Evolutionary conservation across 2,329 filamentous ascomycete species (phyloP), one percentile per base, ranked within the genome.

Genomic region (Aspergillus fumigatus): DNA sequence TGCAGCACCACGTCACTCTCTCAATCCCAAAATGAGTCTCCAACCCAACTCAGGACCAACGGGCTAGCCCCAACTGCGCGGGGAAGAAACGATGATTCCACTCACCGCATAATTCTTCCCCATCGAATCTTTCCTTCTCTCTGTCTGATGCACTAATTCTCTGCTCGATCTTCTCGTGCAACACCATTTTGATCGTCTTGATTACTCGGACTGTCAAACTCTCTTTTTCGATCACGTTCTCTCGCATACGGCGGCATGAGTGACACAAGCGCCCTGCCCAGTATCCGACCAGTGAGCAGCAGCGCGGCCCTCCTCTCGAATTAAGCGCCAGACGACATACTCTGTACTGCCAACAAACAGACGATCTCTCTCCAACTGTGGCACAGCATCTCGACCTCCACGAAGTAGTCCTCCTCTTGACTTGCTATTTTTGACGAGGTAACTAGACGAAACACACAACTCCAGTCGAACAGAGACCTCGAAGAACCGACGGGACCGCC

Each of bases 301-400:
- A 25, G 45, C 65, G 50, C 55, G 59, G 48, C 58, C 47, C 59
- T 60, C 48, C 7, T 47, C 27, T 43, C 27, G 55, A 53, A 52
- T 60, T 69, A 72, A 70, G 70, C 70, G 70, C 70, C 67, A 69
- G 64, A 64, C 67, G 63, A 59, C 57, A 25, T 49, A 38, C n/a
- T n/a, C n/a, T n/a, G n/a, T n/a, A n/a, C 26, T 41, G 43, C 40
- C 48, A 51, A 45, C 41, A 45, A 7, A 23, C 19, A 45, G 8
- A 45, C 19, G 43, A 45, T 25, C 21, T 23, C 27, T 8, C 23
- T 19, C 38, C 55, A 32, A 47, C 50, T 38, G 57, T 58, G 48
- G 49, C 51, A 54, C 48, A 49, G 43, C 52, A 51, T 41, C 49
- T 51, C 29, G 7, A 25, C 52, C 56, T 57, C 51, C 45, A 53